Evolutionary conservation across 805 yeast species (phyloP).

Genomic region (Teunomyces barrocoloradensis): DNA sequence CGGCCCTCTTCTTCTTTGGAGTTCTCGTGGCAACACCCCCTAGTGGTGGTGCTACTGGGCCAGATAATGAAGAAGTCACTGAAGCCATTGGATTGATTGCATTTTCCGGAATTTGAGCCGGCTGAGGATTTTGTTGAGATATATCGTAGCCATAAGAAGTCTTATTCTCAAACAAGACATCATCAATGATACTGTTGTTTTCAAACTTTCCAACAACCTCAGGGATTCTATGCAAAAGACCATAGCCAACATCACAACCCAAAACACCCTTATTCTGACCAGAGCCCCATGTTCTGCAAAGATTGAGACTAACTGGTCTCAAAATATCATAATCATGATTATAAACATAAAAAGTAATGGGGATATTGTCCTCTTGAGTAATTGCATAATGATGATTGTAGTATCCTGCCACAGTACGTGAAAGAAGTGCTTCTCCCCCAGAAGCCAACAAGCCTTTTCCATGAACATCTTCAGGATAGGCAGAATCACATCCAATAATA

Average conservation of each 20-base stretch:
- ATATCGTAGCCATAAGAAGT: constrained; percentile 17
- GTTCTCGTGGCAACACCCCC: constrained; percentile 19
- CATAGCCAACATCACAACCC: constrained; percentile 96
- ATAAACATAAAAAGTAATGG: constrained; percentile 58
- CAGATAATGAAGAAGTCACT: constrained; percentile 9
- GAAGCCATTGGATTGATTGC: constrained; percentile 8
- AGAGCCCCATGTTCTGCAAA: constrained; percentile 64
- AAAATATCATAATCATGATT: constrained; percentile 84
- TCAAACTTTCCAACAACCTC: constrained; percentile 55
- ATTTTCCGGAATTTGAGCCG: constrained; percentile 10
- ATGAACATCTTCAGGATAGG: constrained; percentile 55
- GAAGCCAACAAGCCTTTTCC: constrained; percentile 68
- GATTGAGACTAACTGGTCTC: constrained; percentile 78
- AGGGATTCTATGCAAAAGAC: constrained; percentile 83
- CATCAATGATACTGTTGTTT: constrained; percentile 27
- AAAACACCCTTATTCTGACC: constrained; percentile 66
- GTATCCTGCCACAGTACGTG: constrained; percentile 60
- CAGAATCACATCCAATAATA: constrained; percentile 64
- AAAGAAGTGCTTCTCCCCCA: constrained; percentile 82
- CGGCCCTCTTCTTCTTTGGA: constrained; percentile 25
- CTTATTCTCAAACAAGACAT: constrained; percentile 31
- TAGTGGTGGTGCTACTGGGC: constrained; percentile 15
- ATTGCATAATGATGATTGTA: constrained; percentile 45
- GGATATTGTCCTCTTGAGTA: constrained; percentile 33
- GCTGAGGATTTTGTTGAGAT: constrained; percentile 7